Percentiles rank a stretch among this genome's conserved stretches.
Evolutionary conservation across 129 eudicot genomes (phyloP).

Genomic region (Flaveria linearis): DNA sequence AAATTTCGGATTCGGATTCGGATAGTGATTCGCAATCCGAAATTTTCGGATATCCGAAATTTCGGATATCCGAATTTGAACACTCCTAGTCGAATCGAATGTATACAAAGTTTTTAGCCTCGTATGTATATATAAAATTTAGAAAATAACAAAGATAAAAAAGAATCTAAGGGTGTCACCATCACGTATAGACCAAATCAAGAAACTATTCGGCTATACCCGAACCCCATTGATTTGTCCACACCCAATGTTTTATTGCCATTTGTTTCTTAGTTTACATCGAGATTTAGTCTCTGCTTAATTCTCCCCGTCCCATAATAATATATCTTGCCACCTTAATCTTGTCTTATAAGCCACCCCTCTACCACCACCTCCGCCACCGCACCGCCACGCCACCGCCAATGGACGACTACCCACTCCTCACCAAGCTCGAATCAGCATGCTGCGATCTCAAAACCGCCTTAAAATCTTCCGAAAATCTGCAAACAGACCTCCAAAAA

Average conservation of each 20-base stretch:
- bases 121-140: too few relatives aligned
- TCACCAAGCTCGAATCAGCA: conserved; percentile 47
- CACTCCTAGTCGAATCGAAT: too few relatives aligned
- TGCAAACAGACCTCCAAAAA: conserved; percentile 45
- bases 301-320: conserved; percentile 31
- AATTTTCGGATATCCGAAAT: too few relatives aligned
- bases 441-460: conserved; percentile 60
- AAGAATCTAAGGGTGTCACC: conserved; percentile 5
- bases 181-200: conserved; percentile 29
- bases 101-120: too few relatives aligned
- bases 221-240: conserved; percentile 39
- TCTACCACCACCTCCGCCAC: background rate
- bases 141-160: background rate
- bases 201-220: conserved; percentile 26
- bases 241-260: conserved; percentile 42
- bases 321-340: conserved; percentile 33
- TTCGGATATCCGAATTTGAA: too few relatives aligned
- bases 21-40: too few relatives aligned
- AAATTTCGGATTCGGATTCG: too few relatives aligned
- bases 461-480: conserved; percentile 38
- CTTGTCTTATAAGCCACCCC: conserved; percentile 39
- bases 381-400: background rate
- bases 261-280: conserved; percentile 59
- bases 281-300: conserved; percentile 47
- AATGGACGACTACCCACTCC: conserved; percentile 40